Base-by-base conservation (phyloP, 2,329 filamentous ascomycete species). In the Colletotrichum lupini region DNA sequence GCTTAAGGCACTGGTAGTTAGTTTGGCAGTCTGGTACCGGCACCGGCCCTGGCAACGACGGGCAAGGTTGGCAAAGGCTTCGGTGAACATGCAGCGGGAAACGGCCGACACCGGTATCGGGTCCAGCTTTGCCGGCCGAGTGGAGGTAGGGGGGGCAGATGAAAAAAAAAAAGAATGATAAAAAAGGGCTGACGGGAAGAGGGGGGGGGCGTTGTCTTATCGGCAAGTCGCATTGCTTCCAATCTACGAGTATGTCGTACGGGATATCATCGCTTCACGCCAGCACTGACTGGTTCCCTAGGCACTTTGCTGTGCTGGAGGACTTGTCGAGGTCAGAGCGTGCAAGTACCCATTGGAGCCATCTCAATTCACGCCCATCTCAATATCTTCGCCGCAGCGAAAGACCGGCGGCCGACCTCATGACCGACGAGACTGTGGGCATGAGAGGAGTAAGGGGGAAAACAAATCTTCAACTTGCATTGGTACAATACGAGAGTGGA, bases 41-140 rank as follows among this genome's bases (percentile, higher is more conserved):
- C 42, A 49, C 19, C 56, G 26, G 57, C 42, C 55, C 57, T 11
- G 69, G 57, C 52, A 42, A 8, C 32, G 46, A 49, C 68, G 57
- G 32, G n/a, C 63, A 67, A 63, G 58, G 49, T 22, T 19, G 42
- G 42, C 42, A 49, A 14, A 22, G 16, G 19, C 28, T 26, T 58
- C 49, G 57, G 68, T 68, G 32, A 32, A 56, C 26, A 32, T 26
- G 57, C 28, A 32, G 57, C 52, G 28, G 59, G 28, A 26, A 46
- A 65, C 37, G 53, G 59, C 67, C 70, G 67, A 70, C 70, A 65
- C 59, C 60, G 67, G 60, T 35, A n/a, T 70, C 53, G 58, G 52
- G n/a, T 62, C 58, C 37, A 53, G 8, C 6, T 49, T 32, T 11
- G 53, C 58, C 58, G 69, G 69, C 49, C 58, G 52, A 72, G 37